phyloP scores from a whole-genome alignment of 768 basidiomycete species.

The Daedaleopsis sinensis region DNA sequence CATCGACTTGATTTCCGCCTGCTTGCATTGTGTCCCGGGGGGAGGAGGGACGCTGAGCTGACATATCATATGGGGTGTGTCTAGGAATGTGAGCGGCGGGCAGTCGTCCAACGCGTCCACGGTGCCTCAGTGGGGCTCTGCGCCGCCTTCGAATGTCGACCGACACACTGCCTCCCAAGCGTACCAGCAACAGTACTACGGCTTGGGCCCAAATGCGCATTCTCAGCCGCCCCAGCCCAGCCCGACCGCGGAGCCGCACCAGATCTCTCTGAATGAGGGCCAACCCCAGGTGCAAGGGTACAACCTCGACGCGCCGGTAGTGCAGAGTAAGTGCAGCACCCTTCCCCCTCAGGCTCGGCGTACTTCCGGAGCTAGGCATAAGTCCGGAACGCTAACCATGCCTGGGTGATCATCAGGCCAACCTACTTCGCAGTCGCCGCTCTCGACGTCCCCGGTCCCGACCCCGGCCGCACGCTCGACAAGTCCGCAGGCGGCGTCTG shows the following conservation, averaged over 20 bases:
- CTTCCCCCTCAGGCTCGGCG: not conserved
- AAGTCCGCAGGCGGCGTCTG: conserved; percentile 1
- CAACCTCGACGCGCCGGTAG: conserved; percentile 18
- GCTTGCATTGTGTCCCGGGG: not conserved
- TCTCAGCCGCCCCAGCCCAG: not conserved
- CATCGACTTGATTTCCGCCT: not conserved
- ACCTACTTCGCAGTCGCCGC: not conserved
- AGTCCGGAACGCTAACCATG: not conserved
- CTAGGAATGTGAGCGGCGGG: conserved; percentile 3
- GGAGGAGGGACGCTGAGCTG: no score
- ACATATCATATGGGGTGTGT: no score
- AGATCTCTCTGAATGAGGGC: not conserved
- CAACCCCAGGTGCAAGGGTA: conserved; percentile 19
- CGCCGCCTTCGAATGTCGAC: conserved; percentile 21
- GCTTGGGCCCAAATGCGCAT: conserved; percentile 4
- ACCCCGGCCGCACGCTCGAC: conserved; percentile 4
- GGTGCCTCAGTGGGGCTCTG: conserved; percentile 19
- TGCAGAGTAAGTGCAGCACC: not conserved
- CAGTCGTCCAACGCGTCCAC: conserved; percentile 13
- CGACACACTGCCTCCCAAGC: conserved; percentile 30
- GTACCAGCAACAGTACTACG: conserved; percentile 25
- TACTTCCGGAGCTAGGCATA: no score
- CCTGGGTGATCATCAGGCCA: not conserved
- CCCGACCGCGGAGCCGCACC: not conserved
- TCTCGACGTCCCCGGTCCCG: conserved; percentile 1